Evolutionary conservation across 305 asterid species (phyloP).

Genomic region (Caryopteris hybrid): DNA sequence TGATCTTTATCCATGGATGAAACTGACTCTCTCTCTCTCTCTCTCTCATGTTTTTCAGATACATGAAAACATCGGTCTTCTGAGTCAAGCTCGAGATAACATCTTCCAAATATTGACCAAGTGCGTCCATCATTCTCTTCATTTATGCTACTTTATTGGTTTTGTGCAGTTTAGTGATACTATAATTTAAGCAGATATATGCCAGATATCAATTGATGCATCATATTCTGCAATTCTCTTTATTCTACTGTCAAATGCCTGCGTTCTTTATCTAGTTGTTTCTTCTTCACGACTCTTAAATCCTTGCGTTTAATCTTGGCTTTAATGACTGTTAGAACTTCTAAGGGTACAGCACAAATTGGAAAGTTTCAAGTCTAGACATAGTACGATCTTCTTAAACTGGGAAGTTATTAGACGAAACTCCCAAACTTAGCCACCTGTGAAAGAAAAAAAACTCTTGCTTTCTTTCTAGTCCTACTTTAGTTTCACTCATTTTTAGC

Average conservation of each 20-base stretch:
- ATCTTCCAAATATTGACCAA: conserved; percentile 57
- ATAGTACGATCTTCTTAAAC: background rate
- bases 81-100: conserved; percentile 75
- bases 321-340: background rate
- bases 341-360: no score
- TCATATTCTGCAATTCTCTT: background rate
- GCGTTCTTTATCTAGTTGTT: background rate
- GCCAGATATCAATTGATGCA: background rate
- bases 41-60: conserved; percentile 38
- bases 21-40: conserved; percentile 6
- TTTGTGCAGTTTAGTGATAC: background rate
- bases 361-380: background rate
- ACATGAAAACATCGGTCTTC: conserved; percentile 65
- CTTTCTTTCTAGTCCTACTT: background rate
- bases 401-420: background rate
- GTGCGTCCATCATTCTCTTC: conserved; percentile 30
- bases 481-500: background rate
- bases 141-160: background rate
- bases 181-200: background rate
- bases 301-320: background rate
- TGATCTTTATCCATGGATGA: background rate
- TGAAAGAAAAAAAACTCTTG: background rate
- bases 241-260: background rate
- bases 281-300: background rate
- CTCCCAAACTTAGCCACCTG: background rate